phyloP scores from a whole-genome alignment of 805 yeast species.

The Candida loeiensis region DNA sequence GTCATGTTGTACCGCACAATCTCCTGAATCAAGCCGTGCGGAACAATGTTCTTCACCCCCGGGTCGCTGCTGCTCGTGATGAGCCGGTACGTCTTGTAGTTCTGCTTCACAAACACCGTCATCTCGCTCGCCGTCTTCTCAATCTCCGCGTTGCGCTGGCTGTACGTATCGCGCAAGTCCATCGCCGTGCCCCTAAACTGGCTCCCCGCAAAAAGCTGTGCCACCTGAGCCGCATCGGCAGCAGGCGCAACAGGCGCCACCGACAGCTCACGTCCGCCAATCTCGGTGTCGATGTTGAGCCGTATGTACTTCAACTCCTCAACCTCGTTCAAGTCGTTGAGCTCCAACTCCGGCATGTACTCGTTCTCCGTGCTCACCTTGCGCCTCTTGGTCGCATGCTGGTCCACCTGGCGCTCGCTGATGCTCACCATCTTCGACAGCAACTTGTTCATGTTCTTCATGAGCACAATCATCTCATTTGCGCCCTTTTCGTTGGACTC shows the following conservation, averaged over 20 bases:
- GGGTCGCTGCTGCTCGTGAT: conserved; percentile 16
- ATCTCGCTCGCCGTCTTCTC: conserved; percentile 45
- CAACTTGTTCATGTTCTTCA: conserved; percentile 85
- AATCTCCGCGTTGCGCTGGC: conserved; percentile 29
- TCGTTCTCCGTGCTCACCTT: conserved; percentile 26
- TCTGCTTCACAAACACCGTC: conserved; percentile 45
- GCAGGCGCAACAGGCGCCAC: conserved; percentile 15
- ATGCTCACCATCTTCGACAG: conserved; percentile 71
- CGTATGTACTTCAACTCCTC: conserved; percentile 51
- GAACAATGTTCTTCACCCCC: conserved; percentile 32
- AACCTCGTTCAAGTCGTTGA: conserved; percentile 50
- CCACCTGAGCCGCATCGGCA: conserved; percentile 17
- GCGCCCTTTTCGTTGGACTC: conserved; percentile 24
- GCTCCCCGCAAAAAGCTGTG: conserved; percentile 16
- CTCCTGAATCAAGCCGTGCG: conserved; percentile 25
- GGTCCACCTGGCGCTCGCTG: conserved; percentile 28
- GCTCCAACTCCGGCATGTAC: conserved; percentile 43
- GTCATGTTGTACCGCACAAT: conserved; percentile 38
- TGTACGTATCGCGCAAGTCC: conserved; percentile 29
- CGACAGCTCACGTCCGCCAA: conserved; percentile 26
- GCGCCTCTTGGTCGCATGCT: conserved; percentile 2
- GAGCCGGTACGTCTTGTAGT: conserved; percentile 51
- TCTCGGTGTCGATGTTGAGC: conserved; percentile 32
- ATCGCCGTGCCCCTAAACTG: conserved; percentile 18
- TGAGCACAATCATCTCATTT: conserved; percentile 67